Conservation (phyloP, 2,329 filamentous ascomycete genomes). For the Pseudogymnoascus verrucosus region DNA sequence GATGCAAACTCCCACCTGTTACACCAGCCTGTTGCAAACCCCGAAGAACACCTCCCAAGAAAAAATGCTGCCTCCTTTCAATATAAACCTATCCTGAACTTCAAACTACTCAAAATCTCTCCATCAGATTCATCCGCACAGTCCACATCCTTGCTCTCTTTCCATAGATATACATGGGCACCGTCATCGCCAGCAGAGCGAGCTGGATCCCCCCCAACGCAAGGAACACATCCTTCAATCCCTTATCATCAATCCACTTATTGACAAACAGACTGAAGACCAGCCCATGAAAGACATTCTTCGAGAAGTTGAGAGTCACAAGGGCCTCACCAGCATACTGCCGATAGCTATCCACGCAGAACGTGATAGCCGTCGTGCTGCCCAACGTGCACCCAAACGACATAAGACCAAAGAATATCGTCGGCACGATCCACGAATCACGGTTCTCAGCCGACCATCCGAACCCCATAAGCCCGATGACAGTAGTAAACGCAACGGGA, state of each 20-base stretch:
- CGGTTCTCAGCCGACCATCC: constrained; percentile 78
- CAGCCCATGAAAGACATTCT: constrained; percentile 87
- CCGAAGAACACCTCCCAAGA: background rate
- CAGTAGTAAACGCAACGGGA: constrained; percentile 70
- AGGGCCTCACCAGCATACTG: constrained; percentile 91
- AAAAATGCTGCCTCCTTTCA: background rate
- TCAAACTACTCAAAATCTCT: constrained; percentile 46
- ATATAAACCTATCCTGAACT: background rate
- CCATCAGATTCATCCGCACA: constrained; percentile 75
- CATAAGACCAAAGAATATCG: constrained; percentile 83
- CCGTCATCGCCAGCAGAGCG: constrained; percentile 61
- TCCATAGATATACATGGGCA: constrained; percentile 63
- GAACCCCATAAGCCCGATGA: constrained; percentile 85
- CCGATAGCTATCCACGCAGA: constrained; percentile 86
- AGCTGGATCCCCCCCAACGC: constrained; percentile 83
- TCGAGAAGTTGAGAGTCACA: constrained; percentile 88
- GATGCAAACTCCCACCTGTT: background rate
- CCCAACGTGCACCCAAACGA: constrained; percentile 89
- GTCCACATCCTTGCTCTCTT: constrained; percentile 95
- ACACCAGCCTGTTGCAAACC: background rate
- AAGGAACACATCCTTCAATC: constrained; percentile 70
- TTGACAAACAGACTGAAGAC: constrained; percentile 86
- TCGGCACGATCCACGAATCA: constrained; percentile 84
- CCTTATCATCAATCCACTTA: constrained; percentile 68
- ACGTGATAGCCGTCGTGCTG: constrained; percentile 86